These are phyloP conservation scores for Halophytophthora polymorphica DNA, from an alignment of 352 stramenopile genomes.

Conservation along the genomic window DNA sequence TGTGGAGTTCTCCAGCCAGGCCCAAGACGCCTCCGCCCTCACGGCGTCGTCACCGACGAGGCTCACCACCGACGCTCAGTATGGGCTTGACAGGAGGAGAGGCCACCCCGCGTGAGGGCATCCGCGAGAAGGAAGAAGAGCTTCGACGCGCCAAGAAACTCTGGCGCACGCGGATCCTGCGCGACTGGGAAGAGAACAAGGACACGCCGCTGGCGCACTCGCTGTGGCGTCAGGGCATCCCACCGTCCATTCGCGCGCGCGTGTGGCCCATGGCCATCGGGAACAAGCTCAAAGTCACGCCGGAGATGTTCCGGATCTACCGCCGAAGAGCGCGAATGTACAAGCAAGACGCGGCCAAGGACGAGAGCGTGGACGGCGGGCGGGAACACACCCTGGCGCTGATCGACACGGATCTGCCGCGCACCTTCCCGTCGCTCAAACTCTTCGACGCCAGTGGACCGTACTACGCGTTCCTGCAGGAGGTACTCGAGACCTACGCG, in stretches of 20 bases:
- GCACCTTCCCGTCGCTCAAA: constrained; percentile 80
- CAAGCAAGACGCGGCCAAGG: constrained; percentile 46
- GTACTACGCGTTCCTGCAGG: constrained; percentile 72
- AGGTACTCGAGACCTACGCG: constrained; percentile 85
- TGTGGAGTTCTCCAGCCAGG: constrained; percentile 9
- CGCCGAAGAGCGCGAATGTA: constrained; percentile 52
- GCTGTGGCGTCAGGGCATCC: constrained; percentile 80
- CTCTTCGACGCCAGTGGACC: constrained; percentile 73
- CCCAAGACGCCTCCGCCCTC: constrained; percentile 6
- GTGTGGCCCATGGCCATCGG: constrained; percentile 86
- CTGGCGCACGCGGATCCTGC: constrained; percentile 74
- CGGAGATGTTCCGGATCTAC: constrained; percentile 87
- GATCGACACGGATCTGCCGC: constrained; percentile 85
- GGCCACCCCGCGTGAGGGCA: constrained; percentile 33
- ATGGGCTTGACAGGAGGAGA: constrained; percentile 8
- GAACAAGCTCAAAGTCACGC: constrained; percentile 84
- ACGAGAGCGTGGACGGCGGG: constrained; percentile 32
- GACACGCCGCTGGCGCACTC: constrained; percentile 71
- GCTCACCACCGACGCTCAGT: constrained; percentile 18
- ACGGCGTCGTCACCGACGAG: constrained; percentile 17
- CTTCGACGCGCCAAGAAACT: constrained; percentile 80
- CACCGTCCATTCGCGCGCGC: constrained; percentile 70
- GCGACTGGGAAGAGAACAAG: constrained; percentile 74
- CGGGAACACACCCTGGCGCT: constrained; percentile 77
- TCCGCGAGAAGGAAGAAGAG: constrained; percentile 81